phyloP scores from a whole-genome alignment of 108 stramenopile genomes.

The Cyclotella baltica region DNA sequence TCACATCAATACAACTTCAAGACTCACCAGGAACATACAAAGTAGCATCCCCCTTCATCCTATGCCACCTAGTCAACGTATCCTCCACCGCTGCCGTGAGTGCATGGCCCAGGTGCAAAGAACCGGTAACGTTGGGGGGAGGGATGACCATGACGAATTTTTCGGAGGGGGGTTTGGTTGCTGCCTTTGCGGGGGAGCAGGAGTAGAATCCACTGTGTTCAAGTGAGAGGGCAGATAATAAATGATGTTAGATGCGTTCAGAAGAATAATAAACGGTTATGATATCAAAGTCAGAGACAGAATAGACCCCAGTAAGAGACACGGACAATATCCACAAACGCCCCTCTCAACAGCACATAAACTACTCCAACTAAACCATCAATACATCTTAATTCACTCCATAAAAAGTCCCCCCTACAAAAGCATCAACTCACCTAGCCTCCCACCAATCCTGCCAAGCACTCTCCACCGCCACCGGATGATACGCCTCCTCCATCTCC shows the following conservation, averaged over 20 bases:
- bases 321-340: too few species aligned
- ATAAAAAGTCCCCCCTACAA: too few species aligned
- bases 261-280: neutral
- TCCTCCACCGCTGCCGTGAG: constrained; percentile 98
- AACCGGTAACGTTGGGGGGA: constrained; percentile 98
- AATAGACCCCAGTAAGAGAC: too few species aligned
- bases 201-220: constrained; percentile 83
- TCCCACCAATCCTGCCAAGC: constrained; percentile 99
- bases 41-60: constrained; percentile 98
- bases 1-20: neutral
- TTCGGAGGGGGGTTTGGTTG: constrained; percentile 67
- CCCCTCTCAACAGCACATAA: too few species aligned
- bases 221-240: neutral
- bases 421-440: constrained; percentile 40
- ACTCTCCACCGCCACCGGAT: constrained; percentile 95
- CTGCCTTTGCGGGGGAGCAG: constrained; percentile 81
- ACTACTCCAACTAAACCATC: too few species aligned
- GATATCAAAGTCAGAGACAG: too few species aligned
- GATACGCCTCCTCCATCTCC: constrained; percentile 92
- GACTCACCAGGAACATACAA: constrained; percentile 95
- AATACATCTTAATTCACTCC: too few species aligned
- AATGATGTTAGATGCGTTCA: neutral
- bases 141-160: constrained; percentile 99
- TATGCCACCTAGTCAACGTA: constrained; percentile 97
- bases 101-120: constrained; percentile 98